Evolutionary conservation across 805 yeast genomes (phyloP).

Genomic region (Vanderwaltozyma polyspora): DNA sequence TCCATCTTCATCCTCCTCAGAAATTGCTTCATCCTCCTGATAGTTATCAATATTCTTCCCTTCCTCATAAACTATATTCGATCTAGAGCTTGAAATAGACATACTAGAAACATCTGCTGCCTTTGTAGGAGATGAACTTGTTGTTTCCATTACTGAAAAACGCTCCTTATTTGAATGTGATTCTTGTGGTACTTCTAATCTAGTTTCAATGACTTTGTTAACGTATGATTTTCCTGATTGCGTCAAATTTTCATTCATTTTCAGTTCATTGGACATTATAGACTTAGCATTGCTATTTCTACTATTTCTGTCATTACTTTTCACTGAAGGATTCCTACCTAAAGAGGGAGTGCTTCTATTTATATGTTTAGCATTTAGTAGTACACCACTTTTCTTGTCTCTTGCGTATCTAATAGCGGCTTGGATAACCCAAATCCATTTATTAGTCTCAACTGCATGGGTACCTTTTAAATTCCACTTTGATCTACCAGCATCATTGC

Average conservation of each 20-base stretch:
- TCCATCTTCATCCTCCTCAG: constrained; percentile 26
- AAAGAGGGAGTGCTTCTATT: neutral
- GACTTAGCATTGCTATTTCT: constrained; percentile 13
- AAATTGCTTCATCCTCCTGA: constrained; percentile 33
- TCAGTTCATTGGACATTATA: constrained; percentile 17
- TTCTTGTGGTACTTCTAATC: constrained; percentile 4
- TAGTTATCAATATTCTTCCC: constrained; percentile 24
- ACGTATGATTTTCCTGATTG: constrained; percentile 25
- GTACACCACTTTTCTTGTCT: constrained; percentile 32
- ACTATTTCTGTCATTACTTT: neutral
- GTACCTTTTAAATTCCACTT: constrained; percentile 89
- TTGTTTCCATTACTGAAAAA: neutral
- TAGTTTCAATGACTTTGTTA: constrained; percentile 19
- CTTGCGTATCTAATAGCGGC: constrained; percentile 81
- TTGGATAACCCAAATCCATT: constrained; percentile 97
- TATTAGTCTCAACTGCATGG: constrained; percentile 86
- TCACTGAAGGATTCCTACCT: neutral
- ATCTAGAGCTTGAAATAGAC: neutral
- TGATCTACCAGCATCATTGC: constrained; percentile 50
- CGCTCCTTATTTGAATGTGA: neutral
- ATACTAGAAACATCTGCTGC: neutral
- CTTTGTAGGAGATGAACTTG: neutral
- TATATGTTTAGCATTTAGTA: constrained; percentile 1
- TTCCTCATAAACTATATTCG: constrained; percentile 25
- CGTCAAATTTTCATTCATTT: constrained; percentile 22